These are phyloP conservation scores for Proliferodiscus dingleyae DNA, from an alignment of 2,329 filamentous ascomycete genomes.

Conservation along the genomic window DNA sequence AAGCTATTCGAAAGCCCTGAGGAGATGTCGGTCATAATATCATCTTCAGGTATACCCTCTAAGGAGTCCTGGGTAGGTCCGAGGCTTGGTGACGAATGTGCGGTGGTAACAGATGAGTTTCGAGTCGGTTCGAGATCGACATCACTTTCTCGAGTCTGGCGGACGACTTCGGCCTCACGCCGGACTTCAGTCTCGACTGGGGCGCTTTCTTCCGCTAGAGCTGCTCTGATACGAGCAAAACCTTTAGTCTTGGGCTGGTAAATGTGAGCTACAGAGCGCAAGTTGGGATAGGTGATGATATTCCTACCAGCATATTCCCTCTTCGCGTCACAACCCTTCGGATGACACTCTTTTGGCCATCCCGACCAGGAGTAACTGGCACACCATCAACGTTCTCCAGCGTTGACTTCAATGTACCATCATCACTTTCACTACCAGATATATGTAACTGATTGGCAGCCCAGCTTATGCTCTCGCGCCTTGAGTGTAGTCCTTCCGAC, in stretches of 20 bases:
- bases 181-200: slow-evolving; percentile 85
- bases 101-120: slow-evolving; percentile 46
- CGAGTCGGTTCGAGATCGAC: slow-evolving; percentile 50
- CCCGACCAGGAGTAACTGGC: slow-evolving; percentile 40
- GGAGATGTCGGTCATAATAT: slow-evolving; percentile 54
- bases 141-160: slow-evolving; percentile 89
- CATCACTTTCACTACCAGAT: slow-evolving; percentile 74
- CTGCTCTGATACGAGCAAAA: slow-evolving; percentile 88
- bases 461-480: slow-evolving; percentile 85
- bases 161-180: slow-evolving; percentile 90
- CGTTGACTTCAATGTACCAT: slow-evolving; percentile 49
- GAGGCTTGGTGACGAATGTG: slow-evolving; percentile 65
- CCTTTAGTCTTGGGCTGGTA: slow-evolving; percentile 87
- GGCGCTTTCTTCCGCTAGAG: slow-evolving; percentile 79
- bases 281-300: slow-evolving; percentile 12
- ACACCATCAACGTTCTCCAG: slow-evolving; percentile 35
- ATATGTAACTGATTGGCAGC: slow-evolving; percentile 86
- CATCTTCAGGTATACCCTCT: slow-evolving; percentile 67
- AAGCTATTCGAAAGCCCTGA: slow-evolving; percentile 58
- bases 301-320: slow-evolving; percentile 76
- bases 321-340: slow-evolving; percentile 78
- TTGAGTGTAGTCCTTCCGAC: slow-evolving; percentile 47
- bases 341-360: slow-evolving; percentile 69
- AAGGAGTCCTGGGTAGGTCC: slow-evolving; percentile 57
- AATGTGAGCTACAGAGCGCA: slow-evolving; percentile 26